These are phyloP conservation scores for Cordyceps pruinosa DNA, from an alignment of 2,329 filamentous ascomycete species.

Conservation along the genomic window DNA sequence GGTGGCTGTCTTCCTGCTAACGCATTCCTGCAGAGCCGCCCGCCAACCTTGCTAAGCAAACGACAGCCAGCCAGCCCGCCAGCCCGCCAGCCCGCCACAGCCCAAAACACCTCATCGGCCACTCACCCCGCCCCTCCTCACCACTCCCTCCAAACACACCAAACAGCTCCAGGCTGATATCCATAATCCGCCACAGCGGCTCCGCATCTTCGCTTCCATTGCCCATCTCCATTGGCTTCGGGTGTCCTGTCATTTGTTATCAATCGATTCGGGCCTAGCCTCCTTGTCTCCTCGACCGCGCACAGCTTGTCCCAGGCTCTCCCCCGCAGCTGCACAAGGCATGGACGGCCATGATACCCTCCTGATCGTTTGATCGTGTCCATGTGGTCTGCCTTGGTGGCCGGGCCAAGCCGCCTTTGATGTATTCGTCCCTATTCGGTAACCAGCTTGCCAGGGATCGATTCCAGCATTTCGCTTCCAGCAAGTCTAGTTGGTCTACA, in stretches of 20 bases:
- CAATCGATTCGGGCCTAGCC: slow-evolving; percentile 1
- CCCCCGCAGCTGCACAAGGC: not conserved
- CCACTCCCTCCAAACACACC: not conserved
- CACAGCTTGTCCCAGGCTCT: not conserved
- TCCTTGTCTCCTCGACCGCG: not conserved
- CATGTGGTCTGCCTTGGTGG: not conserved
- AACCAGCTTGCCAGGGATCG: not conserved
- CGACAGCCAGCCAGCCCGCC: not conserved
- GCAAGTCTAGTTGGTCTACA: not conserved
- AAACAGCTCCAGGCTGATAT: not conserved
- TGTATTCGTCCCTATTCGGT: not conserved
- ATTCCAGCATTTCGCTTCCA: too few relatives aligned
- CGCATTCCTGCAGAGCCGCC: not conserved
- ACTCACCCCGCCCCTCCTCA: not conserved
- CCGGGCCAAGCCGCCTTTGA: not conserved
- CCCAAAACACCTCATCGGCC: not conserved
- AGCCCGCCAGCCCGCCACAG: not conserved
- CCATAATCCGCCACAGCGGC: not conserved
- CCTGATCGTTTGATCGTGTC: not conserved
- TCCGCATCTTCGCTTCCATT: slow-evolving; percentile 6
- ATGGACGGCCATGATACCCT: not conserved
- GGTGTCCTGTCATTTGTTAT: slow-evolving; percentile 4
- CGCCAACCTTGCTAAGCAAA: not conserved
- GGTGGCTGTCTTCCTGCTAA: not conserved
- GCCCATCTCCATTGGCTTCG: not conserved